Base-by-base conservation (phyloP, 352 stramenopile genomes). In the Globisporangium emineosum region DNA sequence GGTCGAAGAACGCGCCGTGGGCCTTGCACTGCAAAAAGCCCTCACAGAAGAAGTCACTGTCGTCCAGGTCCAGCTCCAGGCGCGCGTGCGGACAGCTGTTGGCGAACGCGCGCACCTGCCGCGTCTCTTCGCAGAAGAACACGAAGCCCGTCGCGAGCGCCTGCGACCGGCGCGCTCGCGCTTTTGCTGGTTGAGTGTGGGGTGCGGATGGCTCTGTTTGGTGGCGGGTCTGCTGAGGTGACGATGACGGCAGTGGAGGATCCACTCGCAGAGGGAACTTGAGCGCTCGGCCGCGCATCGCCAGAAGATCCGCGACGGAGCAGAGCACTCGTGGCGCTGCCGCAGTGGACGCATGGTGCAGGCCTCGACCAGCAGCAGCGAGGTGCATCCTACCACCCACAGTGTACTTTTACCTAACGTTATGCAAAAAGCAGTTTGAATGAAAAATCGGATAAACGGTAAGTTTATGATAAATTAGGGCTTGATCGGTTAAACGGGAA, bases 11-110 rank as follows among this genome's bases (percentile, higher is more conserved):
- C 15, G 85, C 83, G 42, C 80, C 85, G 65, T 94, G 85, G 2
- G 73, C 81, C 61, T 94, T 94, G 77, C 85, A 94, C 62, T 90
- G 80, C 49, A 94, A 69, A 58, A 92, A 90, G 13, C 83, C 83
- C 70, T 90, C 77, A 57, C 69, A 79, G 67, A 92, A 90, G 64
- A 94, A 94, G 63, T 92, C 83, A 68, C 77, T 82, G 74, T 92
- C 86, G 67, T 91, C 81, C 54, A 89, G 66, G 62, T 94, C 83
- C 53, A 94, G 67, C 69, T 94, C 83, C 61, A 92, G 65, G 60
- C 78, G 68, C 47, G 85, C 83, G 57, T 94, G 81, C 7, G 83
- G 79, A 60, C 83, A 90, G 62, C 74, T 73, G 71, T 91, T 91
- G 49, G 81, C 68, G 50, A 88, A 91, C 21, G 76, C 79, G 3